phyloP scores from a whole-genome alignment of 768 basidiomycete species.

The Cystoderma amianthinum region DNA sequence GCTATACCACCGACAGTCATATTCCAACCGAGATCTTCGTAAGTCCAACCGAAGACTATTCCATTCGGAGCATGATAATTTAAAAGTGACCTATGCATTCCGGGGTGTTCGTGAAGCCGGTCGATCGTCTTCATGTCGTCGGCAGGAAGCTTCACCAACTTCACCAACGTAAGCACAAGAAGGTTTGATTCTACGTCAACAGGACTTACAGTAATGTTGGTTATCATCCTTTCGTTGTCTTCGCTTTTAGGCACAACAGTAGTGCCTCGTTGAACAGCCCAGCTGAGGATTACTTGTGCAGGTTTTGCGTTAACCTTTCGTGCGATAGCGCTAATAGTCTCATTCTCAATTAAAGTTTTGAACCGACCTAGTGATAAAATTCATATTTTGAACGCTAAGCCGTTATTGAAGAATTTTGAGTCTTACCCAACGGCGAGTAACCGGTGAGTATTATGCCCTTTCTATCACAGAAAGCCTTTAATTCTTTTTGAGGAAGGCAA shows the following conservation, averaged over 20 bases:
- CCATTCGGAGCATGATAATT: conserved; percentile 15
- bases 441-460: conserved; percentile 45
- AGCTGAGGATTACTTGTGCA: conserved; percentile 54
- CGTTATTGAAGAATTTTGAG: not conserved
- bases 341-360: conserved; percentile 23
- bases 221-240: conserved; percentile 34
- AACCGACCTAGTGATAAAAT: conserved; percentile 10
- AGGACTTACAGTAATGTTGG: conserved; percentile 33
- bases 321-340: conserved; percentile 22
- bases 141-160: conserved; percentile 25
- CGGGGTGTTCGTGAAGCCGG: conserved; percentile 28
- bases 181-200: not conserved
- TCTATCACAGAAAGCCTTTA: conserved; percentile 39
- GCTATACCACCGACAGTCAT: conserved; percentile 9
- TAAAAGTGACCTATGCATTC: conserved; percentile 31
- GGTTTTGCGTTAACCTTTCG: conserved; percentile 22
- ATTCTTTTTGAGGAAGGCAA: conserved; percentile 42
- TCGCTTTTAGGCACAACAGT: conserved; percentile 60
- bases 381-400: not conserved
- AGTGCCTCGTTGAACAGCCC: conserved; percentile 58
- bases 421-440: conserved; percentile 35
- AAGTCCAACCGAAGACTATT: conserved; percentile 36
- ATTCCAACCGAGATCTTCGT: conserved; percentile 36
- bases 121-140: conserved; percentile 34
- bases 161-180: conserved; percentile 3